Base-by-base conservation (phyloP, 768 basidiomycete species). In the Trametes elegans region DNA sequence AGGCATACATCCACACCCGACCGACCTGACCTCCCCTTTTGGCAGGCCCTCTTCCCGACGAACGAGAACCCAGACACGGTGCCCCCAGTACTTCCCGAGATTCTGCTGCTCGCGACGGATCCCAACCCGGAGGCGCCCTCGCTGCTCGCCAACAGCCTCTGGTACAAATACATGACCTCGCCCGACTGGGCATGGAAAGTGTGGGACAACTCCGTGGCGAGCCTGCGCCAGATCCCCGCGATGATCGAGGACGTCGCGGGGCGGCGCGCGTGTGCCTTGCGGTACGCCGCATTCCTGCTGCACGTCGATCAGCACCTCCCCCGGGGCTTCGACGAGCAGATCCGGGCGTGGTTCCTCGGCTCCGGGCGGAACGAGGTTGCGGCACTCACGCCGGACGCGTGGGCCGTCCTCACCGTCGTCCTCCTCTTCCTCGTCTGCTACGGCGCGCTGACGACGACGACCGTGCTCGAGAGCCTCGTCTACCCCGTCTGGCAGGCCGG, bases 141-240 rank as follows among this genome's bases (percentile, higher is more conserved):
- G 0, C 77, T 79, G 42, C 80, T 93, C 19, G 90, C 89, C 0
- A 87, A 87, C 61, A 79, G 79, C 41, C 73, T 93, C 13, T 93
- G 90, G 90, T 87, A 88, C 69, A 87, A 88, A 65, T 91, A 91
- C 62, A 82, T 87, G 38, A 81, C 80, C 14, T 81, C 88, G 0
- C 63, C 70, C 13, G 81, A 89, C 61, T 91, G 90, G 88, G 88
- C 80, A 2, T 87, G 83, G 82, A 87, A 85, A 62, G 86, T 87
- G 18, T 92, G 90, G 90, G 88, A 91, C 65, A 91, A 88, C 62
- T 82, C 85, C 1, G 76, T 93, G 39, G 82, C 87, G 6, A 85
- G 84, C 47, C 73, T 93, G 39, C 86, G 84, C 38, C 85, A 87
- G 65, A 76, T 88, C 39, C 81, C 85, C 6, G 68, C 70, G 39